Base-by-base conservation (phyloP, 352 stramenopile genomes). In the Plasmopara muralis region DNA sequence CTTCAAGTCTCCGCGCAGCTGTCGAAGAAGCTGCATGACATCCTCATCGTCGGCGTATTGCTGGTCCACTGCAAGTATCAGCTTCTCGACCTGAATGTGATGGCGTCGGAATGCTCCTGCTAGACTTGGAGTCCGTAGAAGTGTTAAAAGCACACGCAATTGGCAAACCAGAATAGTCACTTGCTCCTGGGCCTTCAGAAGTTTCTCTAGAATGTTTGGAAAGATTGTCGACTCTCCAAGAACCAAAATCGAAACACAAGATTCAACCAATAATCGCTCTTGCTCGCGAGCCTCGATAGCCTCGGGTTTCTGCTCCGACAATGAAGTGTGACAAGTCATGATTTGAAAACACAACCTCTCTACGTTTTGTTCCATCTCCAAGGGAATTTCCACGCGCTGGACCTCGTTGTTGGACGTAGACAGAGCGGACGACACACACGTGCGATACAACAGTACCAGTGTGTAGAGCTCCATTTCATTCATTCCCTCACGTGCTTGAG, bases 1-100 rank as follows among this genome's bases (percentile, higher is more conserved):
- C 47, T 80, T 60, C 51, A 89, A 46, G 31, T 89, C 77, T 49
- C 75, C 77, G 25, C 62, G 71, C 41, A 89, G 20, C 54, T 84
- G 73, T 25, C 74, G 73, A 15, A 76, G 44, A 43, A 79, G 55
- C 15, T 66, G 64, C 13, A 60, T 20, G 31, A 80, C 47, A 37
- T 85, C 66, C 9, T 76, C 62, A 8, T 71, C 72, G 10, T 42
- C 38, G 20, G 44, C 34, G 31, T 61, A 25, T 33, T 74, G 44
- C 37, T 63, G 52, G 30, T 72, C 68, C 29, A 74, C 43, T 16
- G 40, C 38, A 6, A 55, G 33, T 10, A 84, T 12, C 18, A 74
- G 43, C 15, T 66, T 37, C 9, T 54, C 39, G 9, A 70, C 47
- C 4, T 73, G 50, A 12, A 45, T 66, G 14, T 75, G 64, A 37